Evolutionary conservation across 495 filamentous ascomycete genomes (phyloP), one percentile per base, ranked within the genome.

Genomic region (Chaetomidium leptoderma): DNA sequence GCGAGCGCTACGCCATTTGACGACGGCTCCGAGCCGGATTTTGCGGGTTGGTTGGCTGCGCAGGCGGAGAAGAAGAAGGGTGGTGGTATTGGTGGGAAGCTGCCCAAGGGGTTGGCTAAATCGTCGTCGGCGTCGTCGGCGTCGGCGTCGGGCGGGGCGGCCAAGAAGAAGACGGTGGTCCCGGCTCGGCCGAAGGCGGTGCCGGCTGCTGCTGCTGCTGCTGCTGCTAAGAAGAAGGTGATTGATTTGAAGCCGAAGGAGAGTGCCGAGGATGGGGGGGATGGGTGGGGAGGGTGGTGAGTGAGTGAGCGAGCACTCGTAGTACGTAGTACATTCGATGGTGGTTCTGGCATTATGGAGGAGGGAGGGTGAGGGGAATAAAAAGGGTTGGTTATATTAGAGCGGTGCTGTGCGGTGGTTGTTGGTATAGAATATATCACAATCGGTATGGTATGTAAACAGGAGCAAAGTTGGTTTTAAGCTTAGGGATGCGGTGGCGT

Each of bases 1-100:
- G 65, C 71, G 10, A 59, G 75, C 0, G 67, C 76, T 2, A 77
- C 75, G 13, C 79, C 84, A 0, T 95, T 86, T 60, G 88, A 91
- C 58, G 90, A 95, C 64, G 84, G 86, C 30, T 86, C 85, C 3
- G 91, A 97, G 65, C 91, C 91, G 2, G 92, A 97, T 68, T 97
- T 97, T 72, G 92, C 91, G 19, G 90, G 89, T 6, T 95, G 92
- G 91, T 70, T 96, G 42, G 89, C 88, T 10, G 90, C 90, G 16
- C 91, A 95, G 71, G 81, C 84, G 19, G 74, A 86, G 62, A 81
- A 87, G 59, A 96, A 92, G 71, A 73, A 76, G 43, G 61, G 63
- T 1, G 79, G 82, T 55, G 53, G 48, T 0, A 58, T 21, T 2
- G 40, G 48, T 0, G 60, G 33, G 2, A 88, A 86, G 53, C 58